These are phyloP conservation scores for Phytopythium mirpurense DNA, from an alignment of 352 stramenopile species.

Conservation along the genomic window DNA sequence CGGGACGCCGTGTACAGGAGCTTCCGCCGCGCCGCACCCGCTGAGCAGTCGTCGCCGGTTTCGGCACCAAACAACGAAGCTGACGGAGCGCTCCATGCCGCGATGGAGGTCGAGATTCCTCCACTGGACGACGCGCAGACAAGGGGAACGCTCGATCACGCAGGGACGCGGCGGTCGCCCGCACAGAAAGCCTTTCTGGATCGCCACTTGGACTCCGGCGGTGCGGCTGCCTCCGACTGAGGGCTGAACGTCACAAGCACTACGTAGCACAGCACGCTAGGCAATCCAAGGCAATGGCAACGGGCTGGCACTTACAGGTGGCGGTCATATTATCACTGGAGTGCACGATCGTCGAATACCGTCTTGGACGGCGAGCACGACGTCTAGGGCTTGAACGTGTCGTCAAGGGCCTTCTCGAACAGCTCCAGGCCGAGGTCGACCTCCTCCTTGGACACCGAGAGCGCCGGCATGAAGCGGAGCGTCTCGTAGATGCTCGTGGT, in stretches of 20 bases:
- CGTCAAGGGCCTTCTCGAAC: slow-evolving; percentile 50
- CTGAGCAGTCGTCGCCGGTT: background rate
- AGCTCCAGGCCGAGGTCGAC: slow-evolving; percentile 43
- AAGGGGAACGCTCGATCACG: background rate
- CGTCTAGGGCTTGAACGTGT: slow-evolving; percentile 29
- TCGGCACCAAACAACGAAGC: too few relatives aligned
- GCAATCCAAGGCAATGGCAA: background rate
- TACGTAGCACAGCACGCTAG: background rate
- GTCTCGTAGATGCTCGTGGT: slow-evolving; percentile 91
- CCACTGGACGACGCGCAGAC: background rate
- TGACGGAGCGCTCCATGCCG: background rate
- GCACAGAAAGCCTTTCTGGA: slow-evolving; percentile 63
- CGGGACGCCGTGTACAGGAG: slow-evolving; percentile 18
- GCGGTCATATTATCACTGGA: slow-evolving; percentile 1
- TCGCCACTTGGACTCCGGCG: slow-evolving; percentile 4
- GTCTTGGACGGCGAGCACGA: background rate
- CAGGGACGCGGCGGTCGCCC: slow-evolving; percentile 29
- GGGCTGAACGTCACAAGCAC: background rate
- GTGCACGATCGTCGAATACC: background rate
- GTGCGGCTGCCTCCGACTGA: background rate
- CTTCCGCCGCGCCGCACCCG: slow-evolving; percentile 15
- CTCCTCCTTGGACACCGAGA: slow-evolving; percentile 86
- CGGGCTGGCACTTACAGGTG: background rate
- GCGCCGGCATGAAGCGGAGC: slow-evolving; percentile 89
- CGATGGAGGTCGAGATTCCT: slow-evolving; percentile 3